phyloP scores from a whole-genome alignment of 306 rosid genomes.

The Cicer cuneatum region DNA sequence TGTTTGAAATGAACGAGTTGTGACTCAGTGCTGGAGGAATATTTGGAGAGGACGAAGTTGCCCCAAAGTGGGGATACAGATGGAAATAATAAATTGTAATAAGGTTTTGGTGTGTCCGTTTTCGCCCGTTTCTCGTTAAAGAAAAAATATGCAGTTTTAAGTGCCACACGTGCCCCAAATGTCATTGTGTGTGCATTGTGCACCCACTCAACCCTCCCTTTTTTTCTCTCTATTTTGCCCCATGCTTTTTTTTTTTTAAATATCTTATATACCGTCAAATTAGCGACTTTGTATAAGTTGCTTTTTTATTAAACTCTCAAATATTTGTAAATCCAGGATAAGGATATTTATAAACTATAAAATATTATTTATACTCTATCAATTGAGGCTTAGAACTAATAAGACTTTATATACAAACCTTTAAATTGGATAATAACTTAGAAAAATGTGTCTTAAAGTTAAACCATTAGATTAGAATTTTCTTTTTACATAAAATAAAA shows the following conservation, averaged over 20 bases:
- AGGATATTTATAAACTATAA: too few relatives aligned
- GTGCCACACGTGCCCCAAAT: constrained; percentile 49
- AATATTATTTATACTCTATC: too few relatives aligned
- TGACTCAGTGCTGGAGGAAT: not conserved
- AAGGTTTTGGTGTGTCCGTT: not conserved
- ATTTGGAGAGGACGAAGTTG: not conserved
- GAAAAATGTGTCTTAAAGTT: too few relatives aligned
- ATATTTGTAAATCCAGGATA: too few relatives aligned
- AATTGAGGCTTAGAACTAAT: too few relatives aligned
- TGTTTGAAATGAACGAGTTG: not conserved
- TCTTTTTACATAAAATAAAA: too few relatives aligned
- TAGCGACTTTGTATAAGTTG: too few relatives aligned
- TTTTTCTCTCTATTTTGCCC: constrained; percentile 13
- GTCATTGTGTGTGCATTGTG: not conserved
- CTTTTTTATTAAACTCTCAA: too few relatives aligned
- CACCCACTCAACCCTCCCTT: not conserved
- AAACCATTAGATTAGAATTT: too few relatives aligned
- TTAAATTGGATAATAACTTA: too few relatives aligned
- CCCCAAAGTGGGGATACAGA: constrained; percentile 34
- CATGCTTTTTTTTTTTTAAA: not conserved
- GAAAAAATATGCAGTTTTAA: constrained; percentile 38
- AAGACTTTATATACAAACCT: too few relatives aligned
- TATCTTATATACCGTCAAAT: too few relatives aligned
- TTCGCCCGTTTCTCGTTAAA: constrained; percentile 48
- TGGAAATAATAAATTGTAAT: constrained; percentile 35